Conservation (phyloP, 2,329 filamentous ascomycete species). For the Aspergillus ustus region DNA sequence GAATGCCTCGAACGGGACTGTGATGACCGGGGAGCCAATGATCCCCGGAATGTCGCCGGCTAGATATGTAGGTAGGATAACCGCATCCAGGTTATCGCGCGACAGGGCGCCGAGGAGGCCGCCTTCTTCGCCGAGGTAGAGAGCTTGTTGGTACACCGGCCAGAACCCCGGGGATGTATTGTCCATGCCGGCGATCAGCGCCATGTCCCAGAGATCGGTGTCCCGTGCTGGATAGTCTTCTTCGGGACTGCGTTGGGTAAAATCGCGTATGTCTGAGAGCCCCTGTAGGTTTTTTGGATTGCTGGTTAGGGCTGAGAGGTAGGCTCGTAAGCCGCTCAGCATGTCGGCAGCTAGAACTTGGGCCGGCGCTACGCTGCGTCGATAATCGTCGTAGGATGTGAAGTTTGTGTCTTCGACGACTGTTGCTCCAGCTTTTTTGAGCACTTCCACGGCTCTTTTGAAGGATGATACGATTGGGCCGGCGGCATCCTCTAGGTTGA, state of each 20-base stretch:
- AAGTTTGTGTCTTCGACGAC: conserved; percentile 66
- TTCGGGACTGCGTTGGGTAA: conserved; percentile 57
- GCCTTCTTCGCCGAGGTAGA: conserved; percentile 61
- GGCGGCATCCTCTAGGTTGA: conserved; percentile 36
- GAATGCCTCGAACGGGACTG: conserved; percentile 65
- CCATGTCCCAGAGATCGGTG: conserved; percentile 60
- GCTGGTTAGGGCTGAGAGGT: conserved; percentile 59
- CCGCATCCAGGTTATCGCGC: conserved; percentile 62
- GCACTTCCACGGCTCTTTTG: conserved; percentile 56
- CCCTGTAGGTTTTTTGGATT: conserved; percentile 63
- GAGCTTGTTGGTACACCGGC: conserved; percentile 58
- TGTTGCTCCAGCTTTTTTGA: conserved; percentile 61
- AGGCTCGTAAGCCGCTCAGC: conserved; percentile 57
- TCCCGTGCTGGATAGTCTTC: conserved; percentile 68
- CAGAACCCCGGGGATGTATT: conserved; percentile 64
- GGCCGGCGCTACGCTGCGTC: conserved; percentile 40
- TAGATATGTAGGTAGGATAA: conserved; percentile 62
- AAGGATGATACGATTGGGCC: conserved; percentile 59
- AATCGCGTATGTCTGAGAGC: conserved; percentile 58
- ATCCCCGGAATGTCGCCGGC: conserved; percentile 57
- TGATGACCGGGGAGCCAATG: conserved; percentile 65
- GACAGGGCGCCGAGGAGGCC: conserved; percentile 65
- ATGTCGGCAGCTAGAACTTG: conserved; percentile 64
- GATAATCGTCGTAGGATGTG: conserved; percentile 55
- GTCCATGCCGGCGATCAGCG: conserved; percentile 57